Percentiles rank a stretch among this genome's conserved stretches.
Evolutionary conservation across 495 filamentous ascomycete species (phyloP).

Genomic region (Podospora australis): DNA sequence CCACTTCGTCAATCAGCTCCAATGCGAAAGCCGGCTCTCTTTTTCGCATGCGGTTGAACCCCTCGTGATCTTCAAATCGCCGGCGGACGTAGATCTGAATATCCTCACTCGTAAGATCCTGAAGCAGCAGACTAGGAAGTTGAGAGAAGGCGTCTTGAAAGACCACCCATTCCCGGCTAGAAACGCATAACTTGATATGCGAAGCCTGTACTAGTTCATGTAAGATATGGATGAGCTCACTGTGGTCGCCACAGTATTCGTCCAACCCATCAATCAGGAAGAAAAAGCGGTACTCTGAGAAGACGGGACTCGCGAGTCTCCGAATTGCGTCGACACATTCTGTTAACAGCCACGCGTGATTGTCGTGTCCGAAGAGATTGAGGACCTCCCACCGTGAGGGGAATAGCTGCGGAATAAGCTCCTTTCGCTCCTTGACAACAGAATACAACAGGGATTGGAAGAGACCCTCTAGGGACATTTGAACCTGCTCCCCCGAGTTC

Average conservation of each 20-base stretch:
- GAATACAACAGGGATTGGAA: no score
- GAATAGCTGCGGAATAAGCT: no score
- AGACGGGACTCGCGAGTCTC: neutral
- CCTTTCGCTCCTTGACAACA: no score
- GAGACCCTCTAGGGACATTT: no score
- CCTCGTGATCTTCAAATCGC: neutral
- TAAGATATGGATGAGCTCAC: constrained; percentile 7
- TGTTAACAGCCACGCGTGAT: no score
- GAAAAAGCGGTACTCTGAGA: neutral
- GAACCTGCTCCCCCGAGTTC: no score
- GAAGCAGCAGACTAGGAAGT: constrained; percentile 6
- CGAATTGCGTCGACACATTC: no score
- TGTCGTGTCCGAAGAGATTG: no score
- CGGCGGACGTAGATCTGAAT: constrained; percentile 7
- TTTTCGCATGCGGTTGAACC: neutral
- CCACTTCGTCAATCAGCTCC: neutral
- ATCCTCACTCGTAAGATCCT: constrained; percentile 14
- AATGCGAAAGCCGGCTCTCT: neutral
- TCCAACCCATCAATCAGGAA: constrained; percentile 13
- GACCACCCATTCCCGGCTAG: no score
- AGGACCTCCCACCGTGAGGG: no score
- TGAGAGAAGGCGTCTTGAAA: neutral
- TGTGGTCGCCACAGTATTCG: constrained; percentile 7
- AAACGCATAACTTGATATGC: constrained; percentile 10
- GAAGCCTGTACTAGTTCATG: constrained; percentile 12